Base-by-base conservation (phyloP, 2,329 filamentous ascomycete genomes). In the Microdochium nivale region DNA sequence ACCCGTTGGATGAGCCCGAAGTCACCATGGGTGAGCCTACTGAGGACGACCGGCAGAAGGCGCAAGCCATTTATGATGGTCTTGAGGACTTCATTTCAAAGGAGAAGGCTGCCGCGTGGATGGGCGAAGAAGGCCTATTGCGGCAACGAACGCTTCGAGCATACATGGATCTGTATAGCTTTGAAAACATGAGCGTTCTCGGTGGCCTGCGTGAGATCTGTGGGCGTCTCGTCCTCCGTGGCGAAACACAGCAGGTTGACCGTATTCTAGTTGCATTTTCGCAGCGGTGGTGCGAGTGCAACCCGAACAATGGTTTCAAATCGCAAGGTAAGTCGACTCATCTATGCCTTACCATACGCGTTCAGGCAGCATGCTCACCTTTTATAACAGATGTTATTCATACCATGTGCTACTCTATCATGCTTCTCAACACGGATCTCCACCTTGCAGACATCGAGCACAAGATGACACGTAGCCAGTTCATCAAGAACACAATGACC, bases 241-340 rank as follows among this genome's bases (percentile, higher is more conserved):
- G 88, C 40, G 94, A 99, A 70, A 95, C 91, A 2, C 94, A 99
- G 69, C 92, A 99, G 67, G 89, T 99, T 21, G 94, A 99, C 66
- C 87, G 94, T 32, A 92, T 99, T 53, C 72, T 99, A 56, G 88
- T 95, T 61, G 86, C 88, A 21, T 92, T 97, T 61, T 89, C 94
- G 2, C 84, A 83, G 57, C 78, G 92, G 55, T 99, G 94, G 94
- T 96, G 90, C 66, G 81, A 88, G 59, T 96, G 91, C 75, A 99
- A 99, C 65, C 82, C 88, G 1, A 86, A 84, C 44, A 90, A 99
- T 68, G 91, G 92, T 14, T 99, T 97, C 77, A 96, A 94, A 69
- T 83, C 87, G 51, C 82, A 77, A 59, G 89, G 88, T 91, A 76
- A 70, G 83, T n/a, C n/a, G n/a, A n/a, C n/a, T n/a, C n/a, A n/a